Percentiles rank a stretch among this genome's conserved stretches.
Conservation (phyloP, 352 stramenopile species). For the Pythium pectinolyticum region DNA sequence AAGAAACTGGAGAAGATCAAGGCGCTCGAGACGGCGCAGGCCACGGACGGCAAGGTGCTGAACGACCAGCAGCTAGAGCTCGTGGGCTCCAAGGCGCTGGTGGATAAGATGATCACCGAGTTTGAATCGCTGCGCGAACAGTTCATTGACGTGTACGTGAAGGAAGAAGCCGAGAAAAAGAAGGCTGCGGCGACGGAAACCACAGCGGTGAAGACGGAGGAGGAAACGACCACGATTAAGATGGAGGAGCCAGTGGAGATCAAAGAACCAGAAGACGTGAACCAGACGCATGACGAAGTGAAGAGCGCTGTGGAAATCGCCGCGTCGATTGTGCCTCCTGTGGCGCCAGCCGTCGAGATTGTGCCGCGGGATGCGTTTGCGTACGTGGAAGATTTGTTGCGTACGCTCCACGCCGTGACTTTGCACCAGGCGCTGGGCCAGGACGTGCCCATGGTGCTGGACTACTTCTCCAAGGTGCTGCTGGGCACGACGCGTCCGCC, state of each 20-base stretch:
- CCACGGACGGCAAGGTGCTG: conserved; percentile 55
- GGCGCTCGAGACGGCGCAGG: conserved; percentile 46
- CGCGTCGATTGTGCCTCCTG: not conserved
- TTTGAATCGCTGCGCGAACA: conserved; percentile 76
- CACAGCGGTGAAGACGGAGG: conserved; percentile 37
- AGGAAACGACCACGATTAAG: conserved; percentile 8
- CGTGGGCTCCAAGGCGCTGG: conserved; percentile 53
- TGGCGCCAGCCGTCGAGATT: not conserved
- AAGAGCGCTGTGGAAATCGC: not conserved
- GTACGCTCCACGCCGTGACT: conserved; percentile 79
- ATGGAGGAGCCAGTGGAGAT: not conserved
- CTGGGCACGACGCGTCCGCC: conserved; percentile 77
- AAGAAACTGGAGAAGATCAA: conserved; percentile 90
- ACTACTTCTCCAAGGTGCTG: conserved; percentile 85
- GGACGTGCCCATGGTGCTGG: conserved; percentile 77
- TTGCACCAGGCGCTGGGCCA: conserved; percentile 68
- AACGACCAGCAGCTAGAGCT: conserved; percentile 81
- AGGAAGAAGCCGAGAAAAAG: conserved; percentile 46
- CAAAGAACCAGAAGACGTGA: not conserved
- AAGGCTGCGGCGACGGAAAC: conserved; percentile 31
- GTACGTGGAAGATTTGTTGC: conserved; percentile 67
- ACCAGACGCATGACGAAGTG: not conserved
- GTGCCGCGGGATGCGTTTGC: conserved; percentile 35
- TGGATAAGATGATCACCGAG: conserved; percentile 77
- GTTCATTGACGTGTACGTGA: conserved; percentile 64